Base-by-base conservation (phyloP, 2,329 filamentous ascomycete species). In the Xylariaceae sp. region DNA sequence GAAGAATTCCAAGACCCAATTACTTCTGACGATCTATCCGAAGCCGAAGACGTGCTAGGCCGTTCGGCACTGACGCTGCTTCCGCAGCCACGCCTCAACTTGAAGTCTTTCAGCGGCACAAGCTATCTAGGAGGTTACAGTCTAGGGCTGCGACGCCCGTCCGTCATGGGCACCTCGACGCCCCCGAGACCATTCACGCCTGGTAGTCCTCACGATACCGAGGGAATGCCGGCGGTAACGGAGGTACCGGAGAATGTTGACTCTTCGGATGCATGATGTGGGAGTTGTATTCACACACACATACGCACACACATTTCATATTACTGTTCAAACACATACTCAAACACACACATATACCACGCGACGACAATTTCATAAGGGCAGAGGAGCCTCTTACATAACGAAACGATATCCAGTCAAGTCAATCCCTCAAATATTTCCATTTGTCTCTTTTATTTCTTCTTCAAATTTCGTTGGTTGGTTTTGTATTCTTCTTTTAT, bases 31-130 rank as follows among this genome's bases (percentile, higher is more conserved):
- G 23, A 30, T 30, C 23, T 60, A 13, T 52, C 53, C 17, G 54
- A 48, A 2, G 50, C 51, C 10, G 51, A 57, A 23, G 30, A 30
- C 51, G 30, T 37, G 13, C n/a, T 30, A 4, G 34, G 13, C 10
- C 1, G 56, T 35, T 4, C 58, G 2, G 48, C 23, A 1, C 51
- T 49, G 15, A 35, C 17, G 4, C 18, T 15, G 1, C 53, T 55
- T n/a, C 59, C 35, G 17, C 37, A 62, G 10, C 63, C 64, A 11
- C 67, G 64, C 39, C 59, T 56, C 1, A 61, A 66, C 58, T 10
- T 51, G 11, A 64, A 62, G 39, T 72, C 69, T 0, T 69, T 72
- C 53, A 68, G 71, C 58, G 71, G 69, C 61, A 69, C 70, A 1
- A 70, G 68, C 17, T 61, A 71, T 18, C 65, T 73, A 7, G 69